phyloP scores from a whole-genome alignment of 768 basidiomycete species.

The Agaricus sinodeliciosus region DNA sequence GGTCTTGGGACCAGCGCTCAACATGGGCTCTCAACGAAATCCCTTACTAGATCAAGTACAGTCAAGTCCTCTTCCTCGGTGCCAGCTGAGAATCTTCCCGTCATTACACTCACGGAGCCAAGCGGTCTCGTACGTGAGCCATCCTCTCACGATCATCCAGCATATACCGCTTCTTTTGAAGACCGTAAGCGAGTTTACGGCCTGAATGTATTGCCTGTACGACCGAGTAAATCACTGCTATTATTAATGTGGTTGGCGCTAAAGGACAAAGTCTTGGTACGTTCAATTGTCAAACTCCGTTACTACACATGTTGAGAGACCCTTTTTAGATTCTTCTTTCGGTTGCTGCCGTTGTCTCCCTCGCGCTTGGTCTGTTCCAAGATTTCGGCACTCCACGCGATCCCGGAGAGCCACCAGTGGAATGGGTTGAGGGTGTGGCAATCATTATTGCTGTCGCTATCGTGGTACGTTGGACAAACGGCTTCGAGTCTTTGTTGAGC shows the following conservation, averaged over 20 bases:
- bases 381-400: constrained; percentile 72
- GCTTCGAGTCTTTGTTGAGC: too few species aligned
- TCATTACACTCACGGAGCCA: constrained; percentile 34
- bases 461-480: constrained; percentile 44
- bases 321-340: constrained; percentile 70
- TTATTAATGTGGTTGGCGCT: constrained; percentile 80
- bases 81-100: constrained; percentile 20
- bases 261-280: constrained; percentile 85
- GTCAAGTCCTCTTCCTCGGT: constrained; percentile 11
- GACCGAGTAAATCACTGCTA: constrained; percentile 64
- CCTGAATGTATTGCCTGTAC: constrained; percentile 63
- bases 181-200: constrained; percentile 69
- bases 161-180: constrained; percentile 39
- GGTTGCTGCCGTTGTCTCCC: constrained; percentile 86
- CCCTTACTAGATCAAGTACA: constrained; percentile 1
- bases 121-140: constrained; percentile 22
- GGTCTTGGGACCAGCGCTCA: constrained; percentile 67
- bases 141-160: constrained; percentile 16
- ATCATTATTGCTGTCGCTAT: constrained; percentile 73
- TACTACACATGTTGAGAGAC: not conserved
- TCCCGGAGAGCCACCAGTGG: constrained; percentile 67
- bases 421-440: constrained; percentile 95
- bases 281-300: constrained; percentile 18
- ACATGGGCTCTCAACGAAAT: constrained; percentile 34
- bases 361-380: constrained; percentile 92